phyloP scores from a whole-genome alignment of 805 yeast genomes.

The Monosporozyma servazzii region DNA sequence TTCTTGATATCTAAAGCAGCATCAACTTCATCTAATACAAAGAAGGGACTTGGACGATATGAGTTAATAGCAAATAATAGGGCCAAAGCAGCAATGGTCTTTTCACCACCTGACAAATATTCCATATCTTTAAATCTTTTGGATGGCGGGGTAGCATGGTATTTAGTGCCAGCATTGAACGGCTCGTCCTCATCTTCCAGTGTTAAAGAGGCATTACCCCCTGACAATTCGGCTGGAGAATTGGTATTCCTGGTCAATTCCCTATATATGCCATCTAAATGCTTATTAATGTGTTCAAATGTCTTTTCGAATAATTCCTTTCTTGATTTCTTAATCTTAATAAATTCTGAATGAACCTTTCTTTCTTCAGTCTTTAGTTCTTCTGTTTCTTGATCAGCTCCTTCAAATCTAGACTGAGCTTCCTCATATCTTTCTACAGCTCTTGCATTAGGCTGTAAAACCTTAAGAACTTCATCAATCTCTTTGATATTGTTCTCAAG shows the following conservation, averaged over 20 bases:
- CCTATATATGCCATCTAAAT: constrained; percentile 70
- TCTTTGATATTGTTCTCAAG: constrained; percentile 34
- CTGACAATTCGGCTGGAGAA: constrained; percentile 59
- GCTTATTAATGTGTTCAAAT: constrained; percentile 61
- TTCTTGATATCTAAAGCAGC: constrained; percentile 92
- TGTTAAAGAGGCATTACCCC: constrained; percentile 88
- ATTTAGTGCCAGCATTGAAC: constrained; percentile 69
- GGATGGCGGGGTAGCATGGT: constrained; percentile 94
- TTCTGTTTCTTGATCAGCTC: constrained; percentile 56
- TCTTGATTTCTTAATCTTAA: constrained; percentile 50
- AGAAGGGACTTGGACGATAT: constrained; percentile 88
- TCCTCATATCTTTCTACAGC: constrained; percentile 70
- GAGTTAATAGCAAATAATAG: constrained; percentile 85
- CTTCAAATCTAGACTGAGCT: constrained; percentile 50
- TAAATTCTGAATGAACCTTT: constrained; percentile 45
- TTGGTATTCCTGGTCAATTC: constrained; percentile 58
- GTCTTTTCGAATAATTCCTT: constrained; percentile 58
- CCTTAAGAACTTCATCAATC: constrained; percentile 26
- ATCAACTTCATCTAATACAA: constrained; percentile 94
- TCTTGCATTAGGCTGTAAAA: constrained; percentile 68
- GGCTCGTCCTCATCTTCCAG: constrained; percentile 89
- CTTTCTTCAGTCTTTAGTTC: constrained; percentile 53
- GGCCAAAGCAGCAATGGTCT: constrained; percentile 92
- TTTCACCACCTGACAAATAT: constrained; percentile 90
- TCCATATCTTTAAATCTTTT: constrained; percentile 91